Base-by-base conservation (phyloP, 306 rosid genomes). In the Betula pendula region DNA sequence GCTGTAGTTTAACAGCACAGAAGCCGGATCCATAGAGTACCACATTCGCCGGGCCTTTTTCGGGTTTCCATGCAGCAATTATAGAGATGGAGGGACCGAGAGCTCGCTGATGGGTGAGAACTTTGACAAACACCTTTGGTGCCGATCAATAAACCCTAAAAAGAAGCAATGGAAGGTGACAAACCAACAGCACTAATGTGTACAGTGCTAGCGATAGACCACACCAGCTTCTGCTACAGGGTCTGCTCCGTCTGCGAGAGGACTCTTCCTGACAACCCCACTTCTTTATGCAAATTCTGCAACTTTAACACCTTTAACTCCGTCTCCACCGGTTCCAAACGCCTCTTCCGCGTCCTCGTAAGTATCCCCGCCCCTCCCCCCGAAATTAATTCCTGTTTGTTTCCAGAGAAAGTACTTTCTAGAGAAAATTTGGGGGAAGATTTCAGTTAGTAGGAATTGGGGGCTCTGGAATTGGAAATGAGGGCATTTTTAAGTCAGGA, bases 331-430 rank as follows among this genome's bases (percentile, higher is more conserved):
- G 55, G 75, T 58, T 73, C 92, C 85, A 86, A 90, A 82, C 93
- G 90, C 70, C 83, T 90, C 66, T 90, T 90, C 55, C 96, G 93
- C 56, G 38, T 93, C 77, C 84, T 90, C 14, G 97, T 92, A 42
- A 69, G 77, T 48, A 7, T 1, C 27, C 17, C 12, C 12, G 3
- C 0, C 22, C 42, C 51, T 16, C 3, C 3, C 79, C 38, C n/a
- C 16, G 33, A 72, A 45, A 13, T 0, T 53, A 12, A 25, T 38
- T 35, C 58, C 58, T 14, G 43, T 24, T 53, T 71, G 24, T 17
- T 48, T 27, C 13, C 25, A 31, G 2, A 7, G 31, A 40, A 48
- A 48, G 44, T 79, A 11, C 10, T 38, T 60, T 44, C 58, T 43
- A 56, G 2, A 12, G 33, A 27, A 22, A 71, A 35, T 12, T 4